Percentiles rank a stretch among this genome's conserved stretches.
phyloP scores from a whole-genome alignment of 352 stramenopile species.

The Phytophthora quininea region DNA sequence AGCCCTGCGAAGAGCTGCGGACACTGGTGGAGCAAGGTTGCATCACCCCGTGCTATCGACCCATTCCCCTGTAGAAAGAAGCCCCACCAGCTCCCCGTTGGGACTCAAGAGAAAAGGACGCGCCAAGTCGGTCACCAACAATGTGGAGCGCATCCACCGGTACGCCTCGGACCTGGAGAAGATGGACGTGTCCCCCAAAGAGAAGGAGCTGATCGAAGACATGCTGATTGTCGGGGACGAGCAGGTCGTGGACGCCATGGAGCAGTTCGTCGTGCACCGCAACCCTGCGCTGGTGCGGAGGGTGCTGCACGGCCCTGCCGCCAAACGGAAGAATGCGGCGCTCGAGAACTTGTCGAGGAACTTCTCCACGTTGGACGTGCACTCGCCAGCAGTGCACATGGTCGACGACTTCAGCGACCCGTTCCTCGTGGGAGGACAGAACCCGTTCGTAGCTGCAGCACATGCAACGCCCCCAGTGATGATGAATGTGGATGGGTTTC shows the following conservation, averaged over 20 bases:
- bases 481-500: conserved; percentile 29
- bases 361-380: conserved; percentile 60
- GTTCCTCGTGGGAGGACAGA: conserved; percentile 47
- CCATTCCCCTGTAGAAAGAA: conserved; percentile 18
- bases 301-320: conserved; percentile 50
- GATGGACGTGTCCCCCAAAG: conserved; percentile 71
- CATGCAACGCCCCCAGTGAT: conserved; percentile 30
- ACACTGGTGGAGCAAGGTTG: conserved; percentile 77
- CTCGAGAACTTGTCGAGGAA: conserved; percentile 63
- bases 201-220: conserved; percentile 71
- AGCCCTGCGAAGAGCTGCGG: conserved; percentile 74
- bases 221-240: conserved; percentile 74
- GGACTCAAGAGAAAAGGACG: conserved; percentile 76
- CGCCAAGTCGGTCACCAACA: conserved; percentile 70
- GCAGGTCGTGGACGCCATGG: conserved; percentile 80
- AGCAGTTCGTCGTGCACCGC: conserved; percentile 69
- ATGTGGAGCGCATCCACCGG: conserved; percentile 70
- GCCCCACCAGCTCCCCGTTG: conserved; percentile 52
- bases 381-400: conserved; percentile 38
- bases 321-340: conserved; percentile 31
- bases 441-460: conserved; percentile 49
- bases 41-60: conserved; percentile 57
- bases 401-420: conserved; percentile 38
- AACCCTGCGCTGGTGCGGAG: conserved; percentile 58
- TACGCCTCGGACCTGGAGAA: conserved; percentile 69